Percentiles rank a stretch among this genome's conserved stretches.
phyloP scores from a whole-genome alignment of 257 asterid species.

The Jaltomata sinuosa region DNA sequence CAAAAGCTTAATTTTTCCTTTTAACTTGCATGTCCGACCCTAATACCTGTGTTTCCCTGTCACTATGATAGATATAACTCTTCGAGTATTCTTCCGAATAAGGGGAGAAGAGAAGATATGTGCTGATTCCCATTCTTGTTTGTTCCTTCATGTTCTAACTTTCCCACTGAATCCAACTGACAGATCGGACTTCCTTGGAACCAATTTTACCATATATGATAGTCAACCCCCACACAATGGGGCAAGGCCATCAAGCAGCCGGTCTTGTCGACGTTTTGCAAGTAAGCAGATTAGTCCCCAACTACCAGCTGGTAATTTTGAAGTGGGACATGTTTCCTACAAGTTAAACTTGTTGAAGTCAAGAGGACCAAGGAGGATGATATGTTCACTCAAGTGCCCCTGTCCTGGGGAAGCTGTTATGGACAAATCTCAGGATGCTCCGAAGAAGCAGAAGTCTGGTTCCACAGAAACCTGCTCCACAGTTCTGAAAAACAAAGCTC shows the following conservation, averaged over 20 bases:
- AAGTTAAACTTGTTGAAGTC: constrained; percentile 85
- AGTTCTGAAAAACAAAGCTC: constrained; percentile 73
- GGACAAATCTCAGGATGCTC: constrained; percentile 14
- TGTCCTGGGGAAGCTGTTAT: constrained; percentile 15
- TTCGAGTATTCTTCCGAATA: not conserved
- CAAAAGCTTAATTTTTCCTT: not conserved
- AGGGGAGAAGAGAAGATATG: not conserved
- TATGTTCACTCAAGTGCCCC: constrained; percentile 50
- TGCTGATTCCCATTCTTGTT: not conserved
- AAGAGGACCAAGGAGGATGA: constrained; percentile 96
- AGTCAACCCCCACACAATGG: constrained; percentile 73
- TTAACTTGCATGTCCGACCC: not conserved
- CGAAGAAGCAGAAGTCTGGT: constrained; percentile 18
- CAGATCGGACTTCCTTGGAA: constrained; percentile 94
- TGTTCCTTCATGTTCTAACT: not conserved
- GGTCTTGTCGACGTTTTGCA: constrained; percentile 70
- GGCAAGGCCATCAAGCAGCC: constrained; percentile 74
- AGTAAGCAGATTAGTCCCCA: constrained; percentile 91
- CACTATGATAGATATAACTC: not conserved
- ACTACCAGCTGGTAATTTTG: constrained; percentile 74
- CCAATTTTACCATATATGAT: constrained; percentile 75
- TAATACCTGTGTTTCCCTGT: not conserved
- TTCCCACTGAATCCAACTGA: not conserved
- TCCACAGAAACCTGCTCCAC: constrained; percentile 20
- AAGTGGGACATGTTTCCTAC: constrained; percentile 70